Evolutionary conservation across 2,329 filamentous ascomycete species (phyloP).

Genomic region (Aspergillus sp.): DNA sequence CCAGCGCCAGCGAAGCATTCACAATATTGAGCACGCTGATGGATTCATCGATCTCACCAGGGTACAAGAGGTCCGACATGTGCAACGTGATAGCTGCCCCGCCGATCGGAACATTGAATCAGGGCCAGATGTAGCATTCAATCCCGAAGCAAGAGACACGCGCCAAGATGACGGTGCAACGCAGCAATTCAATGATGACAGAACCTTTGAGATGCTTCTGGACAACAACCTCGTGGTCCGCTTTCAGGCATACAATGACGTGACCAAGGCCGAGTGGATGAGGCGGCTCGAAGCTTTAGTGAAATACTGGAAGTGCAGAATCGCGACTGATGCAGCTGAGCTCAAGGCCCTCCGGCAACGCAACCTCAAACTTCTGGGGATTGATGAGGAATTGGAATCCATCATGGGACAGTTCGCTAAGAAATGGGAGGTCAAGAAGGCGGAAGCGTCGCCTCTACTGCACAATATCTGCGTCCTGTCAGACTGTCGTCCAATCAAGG

Average conservation of each 20-base stretch:
- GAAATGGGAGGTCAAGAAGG: conserved; percentile 68
- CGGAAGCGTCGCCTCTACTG: conserved; percentile 63
- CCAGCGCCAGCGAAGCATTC: conserved; percentile 59
- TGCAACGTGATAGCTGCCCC: conserved; percentile 53
- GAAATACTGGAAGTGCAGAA: conserved; percentile 63
- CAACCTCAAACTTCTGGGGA: conserved; percentile 61
- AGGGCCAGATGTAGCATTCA: conserved; percentile 59
- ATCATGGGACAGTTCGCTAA: conserved; percentile 65
- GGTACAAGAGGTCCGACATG: conserved; percentile 59
- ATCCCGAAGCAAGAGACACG: conserved; percentile 50
- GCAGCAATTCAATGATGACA: conserved; percentile 56
- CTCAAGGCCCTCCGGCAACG: conserved; percentile 58
- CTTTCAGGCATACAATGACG: conserved; percentile 59
- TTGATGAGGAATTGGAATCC: conserved; percentile 67
- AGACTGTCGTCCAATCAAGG: conserved; percentile 61
- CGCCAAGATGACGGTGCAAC: conserved; percentile 56
- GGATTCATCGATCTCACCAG: conserved; percentile 64
- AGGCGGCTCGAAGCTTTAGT: conserved; percentile 57
- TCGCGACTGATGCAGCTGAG: conserved; percentile 57
- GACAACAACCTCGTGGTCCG: conserved; percentile 63
- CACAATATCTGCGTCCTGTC: conserved; percentile 69
- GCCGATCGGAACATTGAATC: conserved; percentile 55
- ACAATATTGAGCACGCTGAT: conserved; percentile 61
- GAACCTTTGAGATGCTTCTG: conserved; percentile 63
- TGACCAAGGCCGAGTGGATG: conserved; percentile 64